Evolutionary conservation across 768 basidiomycete species (phyloP).

Genomic region (Pleurotus tuber-regium): DNA sequence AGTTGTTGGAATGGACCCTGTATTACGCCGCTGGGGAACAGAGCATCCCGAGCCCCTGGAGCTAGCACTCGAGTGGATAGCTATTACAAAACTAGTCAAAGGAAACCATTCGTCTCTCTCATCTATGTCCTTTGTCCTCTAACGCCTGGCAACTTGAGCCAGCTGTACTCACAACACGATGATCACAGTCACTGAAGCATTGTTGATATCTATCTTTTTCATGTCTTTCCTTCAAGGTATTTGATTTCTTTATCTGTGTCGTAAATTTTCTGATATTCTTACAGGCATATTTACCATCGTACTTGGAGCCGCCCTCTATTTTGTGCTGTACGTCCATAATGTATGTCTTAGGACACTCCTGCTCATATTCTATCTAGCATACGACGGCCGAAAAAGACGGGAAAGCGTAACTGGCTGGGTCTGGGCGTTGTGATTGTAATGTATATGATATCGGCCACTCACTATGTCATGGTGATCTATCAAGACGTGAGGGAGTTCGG

Average conservation of each 20-base stretch:
- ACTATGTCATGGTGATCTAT: slow-evolving; percentile 7
- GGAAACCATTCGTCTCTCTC: not conserved
- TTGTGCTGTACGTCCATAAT: not conserved
- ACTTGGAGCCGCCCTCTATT: slow-evolving; percentile 5
- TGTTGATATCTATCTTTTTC: slow-evolving; percentile 7
- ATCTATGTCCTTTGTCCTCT: not conserved
- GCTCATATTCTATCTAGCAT: not conserved
- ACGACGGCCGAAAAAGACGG: not conserved
- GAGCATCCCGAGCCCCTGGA: too few species aligned
- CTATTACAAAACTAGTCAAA: too few species aligned
- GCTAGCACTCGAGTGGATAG: too few species aligned
- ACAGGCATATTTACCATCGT: slow-evolving; percentile 1
- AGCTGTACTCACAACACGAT: too few species aligned
- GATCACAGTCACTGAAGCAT: slow-evolving; percentile 3
- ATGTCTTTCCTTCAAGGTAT: slow-evolving; percentile 9
- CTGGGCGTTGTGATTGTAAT: not conserved
- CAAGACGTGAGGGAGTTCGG: slow-evolving; percentile 5
- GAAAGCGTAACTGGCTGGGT: slow-evolving; percentile 3
- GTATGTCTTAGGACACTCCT: not conserved
- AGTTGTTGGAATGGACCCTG: too few species aligned
- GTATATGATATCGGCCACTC: slow-evolving; percentile 3
- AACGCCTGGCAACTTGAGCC: too few species aligned
- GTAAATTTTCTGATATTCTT: not conserved
- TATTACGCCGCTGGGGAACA: too few species aligned
- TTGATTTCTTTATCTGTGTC: not conserved